These are phyloP conservation scores for Alternaria gansuensis DNA, from an alignment of 2,329 filamentous ascomycete species.

Conservation along the genomic window DNA sequence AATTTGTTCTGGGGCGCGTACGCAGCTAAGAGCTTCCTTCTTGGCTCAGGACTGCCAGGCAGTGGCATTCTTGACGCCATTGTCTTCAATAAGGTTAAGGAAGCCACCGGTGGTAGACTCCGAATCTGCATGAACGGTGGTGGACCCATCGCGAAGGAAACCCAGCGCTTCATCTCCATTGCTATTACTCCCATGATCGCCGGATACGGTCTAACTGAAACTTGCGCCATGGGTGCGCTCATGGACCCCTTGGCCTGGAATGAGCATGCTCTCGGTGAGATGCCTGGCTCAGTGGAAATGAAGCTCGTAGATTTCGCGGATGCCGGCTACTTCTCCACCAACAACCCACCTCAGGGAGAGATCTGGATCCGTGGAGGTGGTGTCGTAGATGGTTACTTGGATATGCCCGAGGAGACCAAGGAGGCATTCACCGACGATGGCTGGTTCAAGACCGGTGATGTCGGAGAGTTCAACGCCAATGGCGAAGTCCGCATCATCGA, in stretches of 20 bases:
- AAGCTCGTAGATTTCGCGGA: conserved; percentile 93
- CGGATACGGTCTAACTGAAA: conserved; percentile 96
- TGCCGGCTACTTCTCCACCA: conserved; percentile 80
- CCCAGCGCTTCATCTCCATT: conserved; percentile 88
- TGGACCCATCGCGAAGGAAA: conserved; percentile 86
- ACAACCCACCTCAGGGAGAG: conserved; percentile 85
- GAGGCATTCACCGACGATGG: conserved; percentile 81
- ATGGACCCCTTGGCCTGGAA: conserved; percentile 88
- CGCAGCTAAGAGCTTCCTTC: conserved; percentile 68
- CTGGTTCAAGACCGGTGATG: conserved; percentile 98
- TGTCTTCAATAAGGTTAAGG: conserved; percentile 91
- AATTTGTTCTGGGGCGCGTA: conserved; percentile 80
- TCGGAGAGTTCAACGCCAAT: conserved; percentile 83
- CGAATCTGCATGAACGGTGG: conserved; percentile 95
- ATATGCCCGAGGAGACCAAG: conserved; percentile 84
- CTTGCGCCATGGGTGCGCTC: conserved; percentile 81
- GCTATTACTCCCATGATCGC: conserved; percentile 92
- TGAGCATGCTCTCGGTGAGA: conserved; percentile 76
- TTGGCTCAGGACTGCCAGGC: conserved; percentile 69
- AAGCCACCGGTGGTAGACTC: conserved; percentile 86
- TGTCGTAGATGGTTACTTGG: conserved; percentile 80
- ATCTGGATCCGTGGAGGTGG: conserved; percentile 84
- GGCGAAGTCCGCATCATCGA: conserved; percentile 90
- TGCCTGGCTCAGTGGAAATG: conserved; percentile 79
- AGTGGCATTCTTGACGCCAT: conserved; percentile 77